Percentiles rank a stretch among this genome's conserved stretches.
Conservation (phyloP, 768 basidiomycete species). For the Auricularia sp. region DNA sequence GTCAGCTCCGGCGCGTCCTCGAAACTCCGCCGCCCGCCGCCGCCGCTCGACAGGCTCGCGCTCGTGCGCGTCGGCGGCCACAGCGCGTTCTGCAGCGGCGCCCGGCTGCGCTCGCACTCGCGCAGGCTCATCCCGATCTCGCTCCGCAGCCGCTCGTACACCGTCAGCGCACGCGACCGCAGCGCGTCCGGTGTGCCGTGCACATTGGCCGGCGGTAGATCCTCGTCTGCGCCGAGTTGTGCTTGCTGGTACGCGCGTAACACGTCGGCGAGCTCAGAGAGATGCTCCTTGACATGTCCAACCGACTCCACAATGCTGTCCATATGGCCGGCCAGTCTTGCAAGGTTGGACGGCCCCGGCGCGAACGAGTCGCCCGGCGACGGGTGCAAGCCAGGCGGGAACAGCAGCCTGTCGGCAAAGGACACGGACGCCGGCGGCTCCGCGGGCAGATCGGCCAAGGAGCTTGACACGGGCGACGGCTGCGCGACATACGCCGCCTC, state of each 20-base stretch:
- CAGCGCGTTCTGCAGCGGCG: slow-evolving; percentile 48
- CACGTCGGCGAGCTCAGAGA: slow-evolving; percentile 29
- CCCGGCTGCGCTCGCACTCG: slow-evolving; percentile 74
- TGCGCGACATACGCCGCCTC: slow-evolving; percentile 25
- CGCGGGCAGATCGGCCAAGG: neutral
- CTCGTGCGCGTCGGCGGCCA: slow-evolving; percentile 24
- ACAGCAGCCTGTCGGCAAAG: neutral
- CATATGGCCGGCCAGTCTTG: slow-evolving; percentile 64
- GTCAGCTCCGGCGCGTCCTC: neutral
- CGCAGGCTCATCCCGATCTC: slow-evolving; percentile 70
- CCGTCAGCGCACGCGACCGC: slow-evolving; percentile 36
- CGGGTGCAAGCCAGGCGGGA: neutral
- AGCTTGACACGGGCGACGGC: neutral
- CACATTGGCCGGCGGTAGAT: neutral
- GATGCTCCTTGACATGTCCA: slow-evolving; percentile 57
- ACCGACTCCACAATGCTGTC: slow-evolving; percentile 59
- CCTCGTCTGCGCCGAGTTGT: neutral
- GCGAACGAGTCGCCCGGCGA: slow-evolving; percentile 41
- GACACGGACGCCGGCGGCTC: neutral
- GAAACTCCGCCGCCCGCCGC: neutral
- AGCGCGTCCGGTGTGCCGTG: neutral
- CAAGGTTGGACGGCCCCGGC: slow-evolving; percentile 58
- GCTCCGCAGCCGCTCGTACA: slow-evolving; percentile 65
- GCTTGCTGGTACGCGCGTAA: neutral
- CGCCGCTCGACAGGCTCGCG: no score